Base-by-base conservation (phyloP, 2,329 filamentous ascomycete species). In the Aspergillus niger region DNA sequence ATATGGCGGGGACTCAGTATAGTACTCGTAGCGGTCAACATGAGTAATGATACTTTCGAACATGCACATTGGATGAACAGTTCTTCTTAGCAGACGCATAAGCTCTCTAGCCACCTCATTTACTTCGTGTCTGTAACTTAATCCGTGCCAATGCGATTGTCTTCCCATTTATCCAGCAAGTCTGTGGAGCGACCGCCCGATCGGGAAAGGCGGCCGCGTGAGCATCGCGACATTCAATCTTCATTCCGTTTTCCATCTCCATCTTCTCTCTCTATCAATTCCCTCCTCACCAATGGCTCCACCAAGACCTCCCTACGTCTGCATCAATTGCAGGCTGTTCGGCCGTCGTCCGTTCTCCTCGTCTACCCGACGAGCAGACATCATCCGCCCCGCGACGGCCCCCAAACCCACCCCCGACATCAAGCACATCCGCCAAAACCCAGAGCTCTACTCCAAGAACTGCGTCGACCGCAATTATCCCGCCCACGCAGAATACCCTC, bases 391-490 rank as follows among this genome's bases (percentile, higher is more conserved):
- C 4, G 82, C 89, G 1, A 88, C 85, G 55, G 92, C 91, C 13
- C 92, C 92, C 10, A 94, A 91, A 74, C 86, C 91, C 26, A 85
- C 85, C 50, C 84, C 96, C 66, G 90, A 97, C 79, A 84, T 96
- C 73, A 94, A 91, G 75, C 89, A 95, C 79, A 97, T 99, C 74
- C 92, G 93, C 60, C 85, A 92, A 71, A 91, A 96, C 76, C 86
- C 90, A 15, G 86, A 89, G 13, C 83, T 96, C 15, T 91, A 97
- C 81, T 85, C 90, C 68, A 82, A 89, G 66, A 98, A 96, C 72
- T 96, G 91, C 77, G 74, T 89, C 61, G 89, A 92, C 67, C 88
- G 95, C 67, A 97, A 97, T 75, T 97, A 97, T 79, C 82, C 75
- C 13, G 74, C 77, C 0, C 82, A 84, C 57, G 77, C 80, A 11